Percentiles rank a stretch among this genome's conserved stretches.
These are phyloP conservation scores for Ganoderma boninense DNA, from an alignment of 1,284 basidiomycete species.

Conservation along the genomic window DNA sequence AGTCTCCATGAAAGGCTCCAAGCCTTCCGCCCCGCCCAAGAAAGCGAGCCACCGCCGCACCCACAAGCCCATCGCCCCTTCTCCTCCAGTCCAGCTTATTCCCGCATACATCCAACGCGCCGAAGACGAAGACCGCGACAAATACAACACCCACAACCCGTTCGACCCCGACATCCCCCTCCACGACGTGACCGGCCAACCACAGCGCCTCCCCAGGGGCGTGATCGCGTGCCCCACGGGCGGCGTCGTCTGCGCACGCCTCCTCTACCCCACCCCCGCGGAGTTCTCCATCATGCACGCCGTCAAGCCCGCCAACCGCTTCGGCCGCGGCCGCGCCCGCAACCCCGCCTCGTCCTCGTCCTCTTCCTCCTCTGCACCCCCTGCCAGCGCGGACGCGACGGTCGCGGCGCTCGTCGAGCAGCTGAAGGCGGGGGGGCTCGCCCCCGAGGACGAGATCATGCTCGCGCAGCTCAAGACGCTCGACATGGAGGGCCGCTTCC, in stretches of 20 bases:
- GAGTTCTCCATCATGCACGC: conserved; percentile 14
- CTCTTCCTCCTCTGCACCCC: background rate
- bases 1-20: background rate
- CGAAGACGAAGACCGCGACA: background rate
- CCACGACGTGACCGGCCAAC: conserved; percentile 2
- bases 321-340: background rate
- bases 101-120: background rate
- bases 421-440: conserved; percentile 20
- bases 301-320: background rate
- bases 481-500: conserved; percentile 7
- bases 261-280: conserved; percentile 10
- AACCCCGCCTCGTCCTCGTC: background rate
- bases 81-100: background rate
- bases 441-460: conserved; percentile 15
- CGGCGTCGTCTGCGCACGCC: background rate
- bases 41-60: background rate
- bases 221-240: background rate
- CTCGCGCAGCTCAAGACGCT: conserved; percentile 14
- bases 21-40: background rate
- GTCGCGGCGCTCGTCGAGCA: conserved; percentile 19
- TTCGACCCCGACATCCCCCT: background rate
- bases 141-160: background rate
- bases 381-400: background rate
- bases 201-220: background rate
- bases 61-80: background rate